Base-by-base conservation (phyloP, 2,329 filamentous ascomycete species). In the Aspergillus tanneri region DNA sequence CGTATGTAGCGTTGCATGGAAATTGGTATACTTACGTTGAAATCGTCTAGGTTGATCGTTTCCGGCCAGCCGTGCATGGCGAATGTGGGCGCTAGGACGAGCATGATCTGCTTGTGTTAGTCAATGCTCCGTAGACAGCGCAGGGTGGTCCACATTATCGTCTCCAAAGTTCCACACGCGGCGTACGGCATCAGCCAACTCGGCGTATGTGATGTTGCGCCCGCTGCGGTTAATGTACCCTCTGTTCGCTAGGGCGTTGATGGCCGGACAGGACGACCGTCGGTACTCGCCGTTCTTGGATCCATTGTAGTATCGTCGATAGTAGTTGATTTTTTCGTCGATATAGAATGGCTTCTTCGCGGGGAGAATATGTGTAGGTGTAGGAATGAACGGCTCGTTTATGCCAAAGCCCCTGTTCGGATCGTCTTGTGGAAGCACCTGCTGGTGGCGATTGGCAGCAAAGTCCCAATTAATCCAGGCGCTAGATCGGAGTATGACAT, bases 151-250 rank as follows among this genome's bases (percentile, higher is more conserved):
- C n/a, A 41, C 38, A 41, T 41, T 41, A 18, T 41, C 38, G 7
- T 41, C 38, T 4, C 38, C 38, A 41, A 41, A 41, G 14, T 41
- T 41, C 38, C 38, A 41, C 6, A 41, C 38, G 7, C 23, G 8
- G 12, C 38, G 38, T 2, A 41, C 38, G 4, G 38, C 38, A n/a
- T 41, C 23, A 16, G 38, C 38, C 6, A 41, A 18, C 14, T 41
- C 24, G 3, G 38, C 9, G 24, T 41, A 41, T 2, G 38, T 16
- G 14, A 41, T 18, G 7, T 41, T 41, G 14, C 38, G 14, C 3
- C 38, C 38, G 18, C 14, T 41, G 9, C 38, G 38, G 12, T 41
- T 41, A 24, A 41, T 41, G 6, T 41, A 41, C 9, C 38, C 38
- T 9, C 38, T 16, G 19, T 41, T 41, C 11, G 38, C 38, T 14